Evolutionary conservation across 371 early-diverging fungal species (phyloP).

Genomic region (Haplosporangium sp.): DNA sequence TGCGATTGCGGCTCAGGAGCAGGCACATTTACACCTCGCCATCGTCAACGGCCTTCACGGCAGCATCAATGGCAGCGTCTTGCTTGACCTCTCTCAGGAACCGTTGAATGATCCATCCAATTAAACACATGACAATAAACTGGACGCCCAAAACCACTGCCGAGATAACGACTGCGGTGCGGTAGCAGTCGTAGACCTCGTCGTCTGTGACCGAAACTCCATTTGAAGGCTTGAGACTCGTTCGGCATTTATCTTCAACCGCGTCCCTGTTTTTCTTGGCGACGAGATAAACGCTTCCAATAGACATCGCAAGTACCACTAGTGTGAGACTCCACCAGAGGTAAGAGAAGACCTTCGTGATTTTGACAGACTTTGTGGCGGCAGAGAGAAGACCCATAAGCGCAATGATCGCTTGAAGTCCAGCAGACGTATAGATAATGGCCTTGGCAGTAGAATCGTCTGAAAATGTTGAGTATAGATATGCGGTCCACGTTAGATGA

Average conservation of each 20-base stretch:
- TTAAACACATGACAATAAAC: conserved; percentile 37
- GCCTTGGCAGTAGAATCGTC: conserved; percentile 29
- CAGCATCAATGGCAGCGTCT: conserved; percentile 32
- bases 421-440: conserved; percentile 31
- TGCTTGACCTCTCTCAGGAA: conserved; percentile 45
- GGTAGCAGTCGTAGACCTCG: conserved; percentile 27
- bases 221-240: conserved; percentile 10
- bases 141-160: conserved; percentile 43
- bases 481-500: not conserved
- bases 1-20: not conserved
- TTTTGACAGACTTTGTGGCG: conserved; percentile 23
- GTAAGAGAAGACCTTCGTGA: conserved; percentile 24
- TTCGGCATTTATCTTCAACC: conserved; percentile 24
- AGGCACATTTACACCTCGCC: conserved; percentile 9
- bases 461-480: not conserved
- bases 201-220: conserved; percentile 9
- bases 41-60: conserved; percentile 38
- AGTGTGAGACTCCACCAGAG: conserved; percentile 46
- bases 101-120: conserved; percentile 46
- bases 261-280: conserved; percentile 23
- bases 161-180: conserved; percentile 29
- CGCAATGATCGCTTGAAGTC: conserved; percentile 38
- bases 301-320: conserved; percentile 34
- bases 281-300: conserved; percentile 26
- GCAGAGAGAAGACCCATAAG: conserved; percentile 36